These are phyloP conservation scores for Polymyxa betae DNA, from an alignment of 208 protist species.

Conservation along the genomic window DNA sequence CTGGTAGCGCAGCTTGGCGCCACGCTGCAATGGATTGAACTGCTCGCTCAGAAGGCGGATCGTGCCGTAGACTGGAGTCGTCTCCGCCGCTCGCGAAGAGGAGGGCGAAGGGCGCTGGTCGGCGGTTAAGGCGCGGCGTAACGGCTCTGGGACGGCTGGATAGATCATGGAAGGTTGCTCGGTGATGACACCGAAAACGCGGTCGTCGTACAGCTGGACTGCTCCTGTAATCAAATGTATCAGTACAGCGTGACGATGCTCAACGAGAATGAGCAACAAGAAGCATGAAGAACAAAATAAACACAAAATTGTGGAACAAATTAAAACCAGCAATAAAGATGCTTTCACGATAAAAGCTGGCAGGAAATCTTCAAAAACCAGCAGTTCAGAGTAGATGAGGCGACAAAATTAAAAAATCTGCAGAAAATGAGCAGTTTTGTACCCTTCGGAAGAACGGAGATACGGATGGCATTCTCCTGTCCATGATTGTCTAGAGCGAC, in stretches of 20 bases:
- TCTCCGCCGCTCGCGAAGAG: background rate
- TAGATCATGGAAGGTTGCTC: constrained; percentile 7
- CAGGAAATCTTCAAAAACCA: too few relatives aligned
- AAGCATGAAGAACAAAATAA: too few relatives aligned
- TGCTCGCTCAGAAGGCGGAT: background rate
- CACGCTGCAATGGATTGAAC: background rate
- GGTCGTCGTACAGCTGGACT: constrained; percentile 23
- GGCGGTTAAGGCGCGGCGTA: background rate
- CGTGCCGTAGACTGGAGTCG: background rate
- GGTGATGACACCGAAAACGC: constrained; percentile 22
- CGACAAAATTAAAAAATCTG: too few relatives aligned
- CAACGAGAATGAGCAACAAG: too few relatives aligned
- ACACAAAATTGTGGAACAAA: too few relatives aligned
- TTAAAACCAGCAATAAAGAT: too few relatives aligned
- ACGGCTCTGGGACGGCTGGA: background rate
- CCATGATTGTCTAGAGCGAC: constrained; percentile 36
- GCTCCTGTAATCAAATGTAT: too few relatives aligned
- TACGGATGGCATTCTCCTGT: constrained; percentile 50
- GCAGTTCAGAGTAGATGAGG: too few relatives aligned
- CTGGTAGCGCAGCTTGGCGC: background rate
- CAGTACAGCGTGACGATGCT: too few relatives aligned
- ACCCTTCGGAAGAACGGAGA: constrained; percentile 17
- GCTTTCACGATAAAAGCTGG: too few relatives aligned
- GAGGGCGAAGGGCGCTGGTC: background rate
- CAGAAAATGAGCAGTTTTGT: too few relatives aligned